phyloP scores from a whole-genome alignment of 192 early-diverging fungal species.

The Helicostylum pulchrum region DNA sequence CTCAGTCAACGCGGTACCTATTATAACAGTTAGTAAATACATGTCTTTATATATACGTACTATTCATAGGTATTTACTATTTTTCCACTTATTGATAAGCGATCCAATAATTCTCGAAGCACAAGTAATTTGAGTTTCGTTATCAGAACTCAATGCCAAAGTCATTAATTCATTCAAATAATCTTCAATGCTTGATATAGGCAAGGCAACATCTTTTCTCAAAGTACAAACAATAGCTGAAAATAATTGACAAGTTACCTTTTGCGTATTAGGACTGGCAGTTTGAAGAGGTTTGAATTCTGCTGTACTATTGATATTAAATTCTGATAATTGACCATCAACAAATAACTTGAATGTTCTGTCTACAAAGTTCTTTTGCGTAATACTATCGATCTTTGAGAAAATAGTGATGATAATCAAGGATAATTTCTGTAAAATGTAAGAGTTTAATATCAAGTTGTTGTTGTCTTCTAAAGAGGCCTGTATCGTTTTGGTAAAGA shows the following conservation, averaged over 20 bases:
- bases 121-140: conserved; percentile 12
- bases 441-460: conserved; percentile 24
- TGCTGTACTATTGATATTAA: conserved; percentile 1
- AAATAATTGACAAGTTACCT: conserved; percentile 13
- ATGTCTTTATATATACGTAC: neutral
- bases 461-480: conserved; percentile 33
- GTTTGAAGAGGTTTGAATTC: conserved; percentile 7
- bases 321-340: conserved; percentile 34
- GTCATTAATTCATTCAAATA: conserved; percentile 15
- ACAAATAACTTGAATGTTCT: conserved; percentile 45
- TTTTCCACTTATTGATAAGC: conserved; percentile 36
- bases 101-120: conserved; percentile 19
- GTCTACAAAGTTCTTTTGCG: conserved; percentile 42
- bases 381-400: conserved; percentile 41
- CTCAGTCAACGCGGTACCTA: conserved; percentile 29
- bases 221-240: conserved; percentile 22
- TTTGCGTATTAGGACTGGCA: conserved; percentile 12
- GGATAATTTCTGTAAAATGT: conserved; percentile 39
- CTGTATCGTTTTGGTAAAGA: conserved; percentile 41
- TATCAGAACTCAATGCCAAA: conserved; percentile 11
- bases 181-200: conserved; percentile 17
- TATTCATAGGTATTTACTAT: conserved; percentile 30
- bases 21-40: neutral
- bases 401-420: conserved; percentile 42
- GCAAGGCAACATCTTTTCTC: conserved; percentile 13